A percentile compares a stretch with the other conserved stretches of the same genome.
phyloP scores from a whole-genome alignment of 106 monocot species.

The Alisma plantagoaquatica region DNA sequence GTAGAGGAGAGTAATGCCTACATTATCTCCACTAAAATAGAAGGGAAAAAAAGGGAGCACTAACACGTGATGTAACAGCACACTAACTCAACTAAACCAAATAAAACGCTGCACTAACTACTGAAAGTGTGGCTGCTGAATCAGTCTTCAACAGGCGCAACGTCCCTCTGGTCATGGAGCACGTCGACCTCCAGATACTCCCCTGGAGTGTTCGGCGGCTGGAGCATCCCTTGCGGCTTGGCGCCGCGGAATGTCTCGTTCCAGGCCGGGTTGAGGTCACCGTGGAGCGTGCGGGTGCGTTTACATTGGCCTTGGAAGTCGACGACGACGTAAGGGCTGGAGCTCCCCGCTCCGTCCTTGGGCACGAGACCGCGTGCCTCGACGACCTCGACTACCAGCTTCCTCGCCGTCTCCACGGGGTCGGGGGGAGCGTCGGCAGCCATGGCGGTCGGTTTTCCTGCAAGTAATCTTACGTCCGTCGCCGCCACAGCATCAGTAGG shows the following conservation, averaged over 20 bases:
- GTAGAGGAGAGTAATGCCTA: too few species aligned
- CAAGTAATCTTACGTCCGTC: too few species aligned
- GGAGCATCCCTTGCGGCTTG: background rate
- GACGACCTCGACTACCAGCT: conserved; percentile 82
- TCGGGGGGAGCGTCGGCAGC: conserved; percentile 4
- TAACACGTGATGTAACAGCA: too few species aligned
- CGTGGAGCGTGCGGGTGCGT: conserved; percentile 45
- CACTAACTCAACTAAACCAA: too few species aligned
- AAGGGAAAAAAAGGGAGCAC: too few species aligned
- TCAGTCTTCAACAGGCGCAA: too few species aligned
- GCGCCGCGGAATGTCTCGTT: conserved; percentile 51
- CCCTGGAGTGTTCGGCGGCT: conserved; percentile 2
- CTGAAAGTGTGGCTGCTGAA: too few species aligned
- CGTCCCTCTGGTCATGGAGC: conserved; percentile 41
- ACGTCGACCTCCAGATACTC: conserved; percentile 67
- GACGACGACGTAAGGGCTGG: conserved; percentile 68
- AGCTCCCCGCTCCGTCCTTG: conserved; percentile 72
- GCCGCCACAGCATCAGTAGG: too few species aligned
- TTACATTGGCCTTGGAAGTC: conserved; percentile 84
- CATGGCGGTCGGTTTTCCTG: background rate
- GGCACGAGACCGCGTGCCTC: conserved; percentile 75
- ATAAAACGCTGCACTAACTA: too few species aligned
- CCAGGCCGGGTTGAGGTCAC: conserved; percentile 66
- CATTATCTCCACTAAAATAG: too few species aligned
- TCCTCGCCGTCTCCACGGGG: conserved; percentile 17